These are phyloP conservation scores for Chalaropsis thielavioides DNA, from an alignment of 2,329 filamentous ascomycete species.

Conservation along the genomic window DNA sequence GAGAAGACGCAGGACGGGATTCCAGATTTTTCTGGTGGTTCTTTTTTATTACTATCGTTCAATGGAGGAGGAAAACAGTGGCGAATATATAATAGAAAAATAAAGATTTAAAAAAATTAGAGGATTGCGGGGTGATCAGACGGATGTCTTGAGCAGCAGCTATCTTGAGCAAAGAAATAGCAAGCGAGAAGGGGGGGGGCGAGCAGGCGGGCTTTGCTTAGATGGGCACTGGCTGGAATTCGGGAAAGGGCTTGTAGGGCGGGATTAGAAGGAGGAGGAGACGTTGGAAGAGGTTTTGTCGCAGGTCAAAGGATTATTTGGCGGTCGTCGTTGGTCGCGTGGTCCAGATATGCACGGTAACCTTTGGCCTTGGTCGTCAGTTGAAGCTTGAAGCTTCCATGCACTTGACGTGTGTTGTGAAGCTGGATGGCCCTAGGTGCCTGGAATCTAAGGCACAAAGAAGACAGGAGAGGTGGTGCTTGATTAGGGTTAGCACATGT, in stretches of 20 bases:
- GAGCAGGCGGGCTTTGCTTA: too few species aligned
- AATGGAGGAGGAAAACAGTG: not conserved
- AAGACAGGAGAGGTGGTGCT: not conserved
- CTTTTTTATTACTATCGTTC: not conserved
- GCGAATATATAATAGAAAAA: not conserved
- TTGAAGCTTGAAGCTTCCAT: not conserved
- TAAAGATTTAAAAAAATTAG: not conserved
- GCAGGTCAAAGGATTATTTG: not conserved
- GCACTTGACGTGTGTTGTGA: not conserved
- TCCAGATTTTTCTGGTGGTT: not conserved
- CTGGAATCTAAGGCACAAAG: not conserved
- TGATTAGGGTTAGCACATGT: not conserved
- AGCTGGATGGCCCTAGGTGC: not conserved
- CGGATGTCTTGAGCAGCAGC: not conserved
- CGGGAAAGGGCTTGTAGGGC: not conserved
- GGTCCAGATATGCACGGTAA: not conserved
- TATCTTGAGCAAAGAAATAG: not conserved
- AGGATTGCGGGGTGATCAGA: not conserved
- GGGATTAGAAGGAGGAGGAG: not conserved
- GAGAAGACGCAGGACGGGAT: constrained; percentile 13
- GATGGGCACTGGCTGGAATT: not conserved
- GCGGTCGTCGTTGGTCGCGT: not conserved
- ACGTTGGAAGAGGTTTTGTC: not conserved
- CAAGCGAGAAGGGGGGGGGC: not conserved
- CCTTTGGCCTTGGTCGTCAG: not conserved